These are phyloP conservation scores for Fistulinella prunicolor DNA, from an alignment of 768 basidiomycete genomes.

Conservation along the genomic window DNA sequence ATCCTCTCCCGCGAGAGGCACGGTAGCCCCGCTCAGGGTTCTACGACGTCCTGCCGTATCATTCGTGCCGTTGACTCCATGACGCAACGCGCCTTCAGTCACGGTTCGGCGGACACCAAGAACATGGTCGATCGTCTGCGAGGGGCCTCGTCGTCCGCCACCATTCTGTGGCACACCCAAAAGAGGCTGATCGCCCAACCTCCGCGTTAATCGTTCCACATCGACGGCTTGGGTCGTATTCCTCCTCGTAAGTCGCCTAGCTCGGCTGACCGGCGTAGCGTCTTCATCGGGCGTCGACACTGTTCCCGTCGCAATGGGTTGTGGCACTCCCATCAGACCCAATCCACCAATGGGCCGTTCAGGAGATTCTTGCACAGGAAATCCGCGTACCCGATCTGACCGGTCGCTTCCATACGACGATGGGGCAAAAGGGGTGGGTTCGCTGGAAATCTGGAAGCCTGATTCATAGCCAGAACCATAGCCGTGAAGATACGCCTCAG, in stretches of 20 bases:
- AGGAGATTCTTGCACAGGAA: conserved; percentile 32
- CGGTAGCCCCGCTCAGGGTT: conserved; percentile 7
- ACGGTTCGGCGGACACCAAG: conserved; percentile 20
- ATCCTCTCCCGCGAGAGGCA: conserved; percentile 14
- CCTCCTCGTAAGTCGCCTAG: conserved; percentile 20
- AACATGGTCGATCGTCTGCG: conserved; percentile 13
- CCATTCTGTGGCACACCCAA: conserved; percentile 15
- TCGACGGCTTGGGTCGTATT: conserved; percentile 23
- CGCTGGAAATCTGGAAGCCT: conserved; percentile 23
- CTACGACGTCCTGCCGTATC: conserved; percentile 8
- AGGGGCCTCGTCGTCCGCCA: conserved; percentile 16
- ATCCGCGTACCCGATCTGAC: conserved; percentile 18
- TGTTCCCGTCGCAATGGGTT: conserved; percentile 16
- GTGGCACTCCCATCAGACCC: conserved; percentile 29
- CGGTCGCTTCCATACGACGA: conserved; percentile 20
- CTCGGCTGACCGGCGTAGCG: conserved; percentile 24
- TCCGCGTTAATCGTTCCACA: conserved; percentile 16
- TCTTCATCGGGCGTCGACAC: conserved; percentile 30
- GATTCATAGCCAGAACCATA: conserved; percentile 36
- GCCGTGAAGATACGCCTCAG: conserved; percentile 36
- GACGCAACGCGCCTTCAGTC: conserved; percentile 13
- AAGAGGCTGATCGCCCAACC: conserved; percentile 12
- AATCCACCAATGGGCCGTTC: conserved; percentile 22
- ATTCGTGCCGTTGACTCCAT: conserved; percentile 8
- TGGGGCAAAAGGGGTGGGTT: conserved; percentile 12